Evolutionary conservation across 257 asterid genomes (phyloP).

Genomic region (Solanum sejunctum): DNA sequence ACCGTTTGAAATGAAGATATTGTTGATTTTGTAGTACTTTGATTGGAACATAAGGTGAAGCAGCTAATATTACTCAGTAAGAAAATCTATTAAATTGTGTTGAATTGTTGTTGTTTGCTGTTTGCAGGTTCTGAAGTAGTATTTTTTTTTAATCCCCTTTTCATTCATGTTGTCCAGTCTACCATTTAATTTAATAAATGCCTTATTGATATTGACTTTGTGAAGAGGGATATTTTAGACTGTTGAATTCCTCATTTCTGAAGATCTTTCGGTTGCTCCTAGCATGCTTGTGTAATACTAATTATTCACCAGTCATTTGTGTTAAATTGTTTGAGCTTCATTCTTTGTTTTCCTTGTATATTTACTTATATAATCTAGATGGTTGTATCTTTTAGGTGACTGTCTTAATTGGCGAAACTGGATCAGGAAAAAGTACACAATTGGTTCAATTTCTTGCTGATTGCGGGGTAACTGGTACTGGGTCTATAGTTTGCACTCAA

Average conservation of each 20-base stretch:
- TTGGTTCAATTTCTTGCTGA: conserved; percentile 85
- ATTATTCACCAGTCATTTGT: background rate
- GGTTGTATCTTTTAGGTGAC: conserved; percentile 31
- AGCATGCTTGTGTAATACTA: background rate
- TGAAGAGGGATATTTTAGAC: background rate
- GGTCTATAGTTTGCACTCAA: conserved; percentile 71
- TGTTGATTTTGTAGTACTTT: background rate
- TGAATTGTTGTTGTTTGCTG: background rate
- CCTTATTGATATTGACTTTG: background rate
- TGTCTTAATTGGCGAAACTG: conserved; percentile 86
- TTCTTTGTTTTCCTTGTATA: background rate
- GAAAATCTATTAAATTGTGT: background rate
- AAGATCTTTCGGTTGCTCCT: background rate
- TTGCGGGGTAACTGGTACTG: conserved; percentile 40
- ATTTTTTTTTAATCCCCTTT: background rate
- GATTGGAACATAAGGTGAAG: background rate
- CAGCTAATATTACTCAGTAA: background rate
- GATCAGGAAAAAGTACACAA: conserved; percentile 96
- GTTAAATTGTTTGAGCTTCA: background rate
- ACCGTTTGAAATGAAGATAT: background rate
- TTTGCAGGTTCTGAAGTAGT: background rate
- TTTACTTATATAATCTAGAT: background rate
- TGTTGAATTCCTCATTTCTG: background rate
- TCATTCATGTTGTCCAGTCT: background rate
- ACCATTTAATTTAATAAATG: background rate